phyloP scores from a whole-genome alignment of 2,329 filamentous ascomycete species.

The Didymella arachidicola region DNA sequence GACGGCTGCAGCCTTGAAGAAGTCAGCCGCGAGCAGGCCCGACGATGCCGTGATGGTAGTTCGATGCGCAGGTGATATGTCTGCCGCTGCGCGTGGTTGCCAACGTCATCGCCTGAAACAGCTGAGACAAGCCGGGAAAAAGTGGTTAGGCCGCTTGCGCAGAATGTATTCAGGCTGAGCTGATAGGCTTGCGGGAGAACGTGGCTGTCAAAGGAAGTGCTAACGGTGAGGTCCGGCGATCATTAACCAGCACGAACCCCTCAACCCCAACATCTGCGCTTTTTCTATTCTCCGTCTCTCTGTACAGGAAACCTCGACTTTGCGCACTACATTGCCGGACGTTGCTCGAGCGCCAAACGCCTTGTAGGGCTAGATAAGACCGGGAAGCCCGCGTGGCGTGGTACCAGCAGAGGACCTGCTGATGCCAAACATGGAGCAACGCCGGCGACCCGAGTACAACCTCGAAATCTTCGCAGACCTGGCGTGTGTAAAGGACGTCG shows the following conservation, averaged over 20 bases:
- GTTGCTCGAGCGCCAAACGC: not conserved
- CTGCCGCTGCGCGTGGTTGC: constrained; percentile 7
- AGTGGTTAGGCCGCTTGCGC: constrained; percentile 11
- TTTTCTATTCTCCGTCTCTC: constrained; percentile 25
- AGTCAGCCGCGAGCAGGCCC: not conserved
- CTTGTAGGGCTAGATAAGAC: not conserved
- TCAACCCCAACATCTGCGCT: constrained; percentile 21
- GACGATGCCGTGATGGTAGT: constrained; percentile 9
- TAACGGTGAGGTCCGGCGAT: constrained; percentile 9
- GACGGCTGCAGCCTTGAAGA: constrained; percentile 12
- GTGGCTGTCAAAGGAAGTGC: constrained; percentile 12
- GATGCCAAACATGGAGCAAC: constrained; percentile 65
- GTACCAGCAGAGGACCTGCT: constrained; percentile 23
- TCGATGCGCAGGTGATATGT: constrained; percentile 15
- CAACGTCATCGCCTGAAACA: constrained; percentile 15
- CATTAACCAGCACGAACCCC: constrained; percentile 10
- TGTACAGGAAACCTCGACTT: constrained; percentile 15
- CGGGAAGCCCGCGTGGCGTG: constrained; percentile 21
- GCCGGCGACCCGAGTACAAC: constrained; percentile 83
- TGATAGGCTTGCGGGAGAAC: constrained; percentile 21
- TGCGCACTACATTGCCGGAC: not conserved
- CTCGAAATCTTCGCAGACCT: constrained; percentile 94
- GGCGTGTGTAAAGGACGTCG: constrained; percentile 85
- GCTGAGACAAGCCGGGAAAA: constrained; percentile 27
- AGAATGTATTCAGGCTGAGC: constrained; percentile 18